Conservation (phyloP, 371 early-diverging fungal genomes). For the Mucor saturninus region DNA sequence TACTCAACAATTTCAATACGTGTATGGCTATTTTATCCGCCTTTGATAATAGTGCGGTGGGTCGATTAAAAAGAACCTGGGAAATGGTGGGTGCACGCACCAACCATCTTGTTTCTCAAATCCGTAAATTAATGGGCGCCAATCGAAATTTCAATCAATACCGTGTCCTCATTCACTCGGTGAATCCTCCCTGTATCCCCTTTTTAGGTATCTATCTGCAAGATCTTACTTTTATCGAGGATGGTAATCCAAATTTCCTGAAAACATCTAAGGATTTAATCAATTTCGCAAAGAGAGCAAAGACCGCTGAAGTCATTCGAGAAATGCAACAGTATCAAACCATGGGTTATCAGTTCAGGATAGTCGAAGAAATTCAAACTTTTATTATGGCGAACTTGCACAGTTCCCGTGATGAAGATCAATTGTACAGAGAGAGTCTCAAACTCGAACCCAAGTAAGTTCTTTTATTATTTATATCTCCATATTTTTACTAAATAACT, state of each 20-base stretch:
- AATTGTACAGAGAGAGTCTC: constrained; percentile 79
- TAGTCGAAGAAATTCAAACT: constrained; percentile 85
- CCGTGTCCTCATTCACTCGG: constrained; percentile 83
- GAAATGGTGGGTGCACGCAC: constrained; percentile 58
- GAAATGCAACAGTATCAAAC: constrained; percentile 95
- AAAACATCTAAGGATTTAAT: constrained; percentile 71
- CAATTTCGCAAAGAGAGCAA: constrained; percentile 91
- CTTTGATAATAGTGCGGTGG: constrained; percentile 86
- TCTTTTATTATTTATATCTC: not conserved
- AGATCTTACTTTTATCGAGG: constrained; percentile 94
- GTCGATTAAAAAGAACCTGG: constrained; percentile 89
- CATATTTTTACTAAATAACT: not conserved
- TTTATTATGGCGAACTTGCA: constrained; percentile 67
- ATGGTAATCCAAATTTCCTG: constrained; percentile 80
- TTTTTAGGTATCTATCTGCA: constrained; percentile 91
- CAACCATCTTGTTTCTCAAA: constrained; percentile 41
- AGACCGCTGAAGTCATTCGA: constrained; percentile 90
- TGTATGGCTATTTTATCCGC: constrained; percentile 91
- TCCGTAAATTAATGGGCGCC: constrained; percentile 78
- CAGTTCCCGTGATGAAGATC: constrained; percentile 56
- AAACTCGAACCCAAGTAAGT: constrained; percentile 80
- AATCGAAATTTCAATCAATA: constrained; percentile 86
- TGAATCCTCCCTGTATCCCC: constrained; percentile 93
- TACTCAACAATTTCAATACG: constrained; percentile 90
- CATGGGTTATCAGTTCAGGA: constrained; percentile 74